phyloP scores from a whole-genome alignment of 1,284 basidiomycete genomes.

The Ustilago xerochloae region DNA sequence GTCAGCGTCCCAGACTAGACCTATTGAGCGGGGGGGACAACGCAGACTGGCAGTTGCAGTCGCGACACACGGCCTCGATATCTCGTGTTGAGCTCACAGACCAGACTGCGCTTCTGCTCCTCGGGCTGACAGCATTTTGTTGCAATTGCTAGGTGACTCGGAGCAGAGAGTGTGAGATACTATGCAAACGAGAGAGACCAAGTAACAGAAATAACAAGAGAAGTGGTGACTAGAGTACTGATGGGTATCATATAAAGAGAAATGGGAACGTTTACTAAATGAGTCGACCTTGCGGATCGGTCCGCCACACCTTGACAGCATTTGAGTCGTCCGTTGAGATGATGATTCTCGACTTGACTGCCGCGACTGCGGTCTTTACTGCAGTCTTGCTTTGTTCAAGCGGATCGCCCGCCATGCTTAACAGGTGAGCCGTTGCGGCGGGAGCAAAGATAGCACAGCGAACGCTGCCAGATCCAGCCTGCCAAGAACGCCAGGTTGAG shows the following conservation, averaged over 20 bases:
- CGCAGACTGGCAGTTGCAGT: too few species aligned
- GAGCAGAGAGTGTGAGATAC: not conserved
- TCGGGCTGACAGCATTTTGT: too few species aligned
- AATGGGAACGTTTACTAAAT: not conserved
- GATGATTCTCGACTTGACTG: conserved; percentile 36
- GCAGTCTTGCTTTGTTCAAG: conserved; percentile 3
- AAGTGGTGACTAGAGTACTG: not conserved
- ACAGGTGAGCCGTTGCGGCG: conserved; percentile 18
- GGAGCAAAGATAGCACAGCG: conserved; percentile 57
- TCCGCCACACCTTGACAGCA: conserved; percentile 48
- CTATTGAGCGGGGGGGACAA: too few species aligned
- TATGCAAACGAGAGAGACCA: not conserved
- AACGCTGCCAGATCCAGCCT: conserved; percentile 42
- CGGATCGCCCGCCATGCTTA: conserved; percentile 42
- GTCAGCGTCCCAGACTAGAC: too few species aligned
- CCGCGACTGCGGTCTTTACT: not conserved
- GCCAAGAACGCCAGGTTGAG: conserved; percentile 43
- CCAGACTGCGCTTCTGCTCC: too few species aligned
- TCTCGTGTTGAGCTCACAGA: too few species aligned
- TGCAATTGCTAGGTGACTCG: not conserved
- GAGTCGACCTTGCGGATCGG: conserved; percentile 30
- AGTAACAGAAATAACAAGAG: not conserved
- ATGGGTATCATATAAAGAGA: not conserved
- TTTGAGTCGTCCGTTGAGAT: conserved; percentile 53
- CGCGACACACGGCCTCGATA: too few species aligned